Evolutionary conservation across 495 filamentous ascomycete genomes (phyloP).

Genomic region (Penicillium cataractarum): DNA sequence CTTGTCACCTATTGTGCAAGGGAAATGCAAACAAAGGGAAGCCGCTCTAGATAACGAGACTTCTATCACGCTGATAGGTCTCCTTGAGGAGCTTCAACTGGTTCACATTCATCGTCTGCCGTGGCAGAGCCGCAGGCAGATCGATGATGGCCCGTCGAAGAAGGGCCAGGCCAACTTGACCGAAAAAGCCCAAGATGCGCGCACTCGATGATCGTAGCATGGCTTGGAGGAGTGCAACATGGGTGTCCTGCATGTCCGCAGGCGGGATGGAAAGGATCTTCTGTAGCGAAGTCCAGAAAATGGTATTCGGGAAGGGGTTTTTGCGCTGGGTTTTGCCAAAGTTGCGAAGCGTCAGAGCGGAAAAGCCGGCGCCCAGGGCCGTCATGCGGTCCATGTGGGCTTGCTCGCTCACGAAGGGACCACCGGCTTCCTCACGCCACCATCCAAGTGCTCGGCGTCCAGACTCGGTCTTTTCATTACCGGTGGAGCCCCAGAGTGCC

Average conservation of each 20-base stretch:
- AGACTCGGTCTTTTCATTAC: slow-evolving; percentile 70
- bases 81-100: slow-evolving; percentile 63
- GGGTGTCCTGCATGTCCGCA: slow-evolving; percentile 69
- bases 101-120: slow-evolving; percentile 56
- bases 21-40: too few relatives aligned
- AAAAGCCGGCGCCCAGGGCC: slow-evolving; percentile 81
- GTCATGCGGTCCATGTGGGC: slow-evolving; percentile 79
- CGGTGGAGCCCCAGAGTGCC: slow-evolving; percentile 82
- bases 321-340: slow-evolving; percentile 66
- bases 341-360: slow-evolving; percentile 77
- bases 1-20: too few relatives aligned
- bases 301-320: slow-evolving; percentile 77
- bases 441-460: slow-evolving; percentile 77
- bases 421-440: slow-evolving; percentile 57
- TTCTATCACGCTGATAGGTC: slow-evolving; percentile 60
- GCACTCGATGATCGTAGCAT: slow-evolving; percentile 73
- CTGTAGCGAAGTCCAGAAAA: slow-evolving; percentile 80
- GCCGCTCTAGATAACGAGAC: slow-evolving; percentile 50
- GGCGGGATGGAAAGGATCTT: slow-evolving; percentile 72
- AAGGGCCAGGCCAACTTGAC: slow-evolving; percentile 65
- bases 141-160: slow-evolving; percentile 68
- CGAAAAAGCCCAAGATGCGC: slow-evolving; percentile 77
- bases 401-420: slow-evolving; percentile 64
- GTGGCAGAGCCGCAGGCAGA: slow-evolving; percentile 59
- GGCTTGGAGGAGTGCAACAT: slow-evolving; percentile 74